phyloP scores from a whole-genome alignment of 116 monocot genomes.

The Papilionanthe hybrid region DNA sequence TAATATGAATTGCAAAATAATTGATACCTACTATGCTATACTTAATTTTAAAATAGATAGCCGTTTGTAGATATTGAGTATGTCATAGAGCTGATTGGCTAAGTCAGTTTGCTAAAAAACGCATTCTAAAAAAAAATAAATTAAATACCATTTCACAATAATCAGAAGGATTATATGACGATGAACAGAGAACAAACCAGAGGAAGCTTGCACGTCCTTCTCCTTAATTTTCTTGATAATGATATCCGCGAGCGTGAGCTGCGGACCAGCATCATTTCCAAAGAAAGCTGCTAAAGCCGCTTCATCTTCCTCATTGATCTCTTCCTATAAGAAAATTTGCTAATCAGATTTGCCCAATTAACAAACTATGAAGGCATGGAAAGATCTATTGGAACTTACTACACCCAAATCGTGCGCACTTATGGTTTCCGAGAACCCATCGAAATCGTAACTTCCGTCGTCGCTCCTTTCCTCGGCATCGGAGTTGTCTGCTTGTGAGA shows the following conservation, averaged over 20 bases:
- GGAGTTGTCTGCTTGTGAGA: conserved; percentile 16
- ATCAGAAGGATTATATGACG: background rate
- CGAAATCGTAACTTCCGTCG: conserved; percentile 53
- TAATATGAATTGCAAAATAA: background rate
- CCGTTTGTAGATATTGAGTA: background rate
- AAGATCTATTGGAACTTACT: conserved; percentile 15
- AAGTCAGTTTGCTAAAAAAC: background rate
- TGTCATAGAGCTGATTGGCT: background rate
- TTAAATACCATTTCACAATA: background rate
- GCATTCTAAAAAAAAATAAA: background rate
- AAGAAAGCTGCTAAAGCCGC: conserved; percentile 68
- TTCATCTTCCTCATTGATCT: conserved; percentile 89
- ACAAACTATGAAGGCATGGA: background rate
- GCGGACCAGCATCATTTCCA: conserved; percentile 45
- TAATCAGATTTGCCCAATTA: conserved; percentile 3
- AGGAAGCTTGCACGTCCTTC: conserved; percentile 48
- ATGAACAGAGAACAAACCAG: conserved; percentile 17
- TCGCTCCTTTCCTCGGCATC: conserved; percentile 20
- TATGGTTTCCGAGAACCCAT: conserved; percentile 54
- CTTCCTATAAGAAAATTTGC: conserved; percentile 28
- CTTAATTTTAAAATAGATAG: background rate
- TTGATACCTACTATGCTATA: background rate
- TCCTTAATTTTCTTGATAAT: conserved; percentile 79
- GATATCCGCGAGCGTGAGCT: conserved; percentile 67
- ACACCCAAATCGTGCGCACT: conserved; percentile 38